Evolutionary conservation across 2,329 filamentous ascomycete species (phyloP).

Genomic region (Gremmenia infestans): DNA sequence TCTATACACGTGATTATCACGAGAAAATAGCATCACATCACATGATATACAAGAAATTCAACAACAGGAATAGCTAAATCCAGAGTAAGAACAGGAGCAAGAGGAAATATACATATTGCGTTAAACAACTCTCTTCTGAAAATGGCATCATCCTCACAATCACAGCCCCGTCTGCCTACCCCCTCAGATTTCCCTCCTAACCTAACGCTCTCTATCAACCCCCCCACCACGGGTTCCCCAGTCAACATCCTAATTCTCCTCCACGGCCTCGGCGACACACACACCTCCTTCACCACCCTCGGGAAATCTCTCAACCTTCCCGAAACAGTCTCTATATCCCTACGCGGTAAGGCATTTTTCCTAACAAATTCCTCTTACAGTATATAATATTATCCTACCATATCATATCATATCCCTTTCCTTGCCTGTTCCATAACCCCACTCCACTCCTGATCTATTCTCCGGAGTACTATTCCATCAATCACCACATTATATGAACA

Average conservation of each 20-base stretch:
- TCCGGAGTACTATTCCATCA: too few species aligned
- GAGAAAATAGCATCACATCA: background rate
- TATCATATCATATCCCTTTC: too few species aligned
- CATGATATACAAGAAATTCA: background rate
- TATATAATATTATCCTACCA: too few species aligned
- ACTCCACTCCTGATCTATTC: too few species aligned
- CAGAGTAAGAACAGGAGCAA: background rate
- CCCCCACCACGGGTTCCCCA: slow-evolving; percentile 32
- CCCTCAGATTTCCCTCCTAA: slow-evolving; percentile 44
- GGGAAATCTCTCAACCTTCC: slow-evolving; percentile 55
- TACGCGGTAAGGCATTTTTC: slow-evolving; percentile 41
- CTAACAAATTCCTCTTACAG: too few species aligned
- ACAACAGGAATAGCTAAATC: background rate
- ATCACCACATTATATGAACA: too few species aligned
- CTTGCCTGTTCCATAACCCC: too few species aligned
- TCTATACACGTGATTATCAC: too few species aligned
- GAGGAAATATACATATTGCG: background rate
- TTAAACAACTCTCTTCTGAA: background rate
- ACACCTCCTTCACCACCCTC: slow-evolving; percentile 52
- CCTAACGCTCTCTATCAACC: slow-evolving; percentile 31
- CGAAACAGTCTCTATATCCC: slow-evolving; percentile 57
- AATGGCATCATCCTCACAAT: background rate
- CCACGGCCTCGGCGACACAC: slow-evolving; percentile 63
- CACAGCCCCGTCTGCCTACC: slow-evolving; percentile 29
- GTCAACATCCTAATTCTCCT: slow-evolving; percentile 62